phyloP scores from a whole-genome alignment of 805 yeast genomes.

The Spathaspora girioi region DNA sequence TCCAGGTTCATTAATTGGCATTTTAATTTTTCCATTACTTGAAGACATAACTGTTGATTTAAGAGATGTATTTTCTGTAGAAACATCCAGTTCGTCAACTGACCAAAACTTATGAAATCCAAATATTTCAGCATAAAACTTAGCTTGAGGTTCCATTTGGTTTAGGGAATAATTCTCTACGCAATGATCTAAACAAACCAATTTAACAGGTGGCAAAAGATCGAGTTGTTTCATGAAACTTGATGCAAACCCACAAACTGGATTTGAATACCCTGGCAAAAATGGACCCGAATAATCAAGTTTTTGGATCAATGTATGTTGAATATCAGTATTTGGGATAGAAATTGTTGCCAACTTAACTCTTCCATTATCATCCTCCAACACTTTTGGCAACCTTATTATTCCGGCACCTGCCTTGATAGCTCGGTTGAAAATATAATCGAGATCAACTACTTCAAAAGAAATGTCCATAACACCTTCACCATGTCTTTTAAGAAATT shows the following conservation, averaged over 20 bases:
- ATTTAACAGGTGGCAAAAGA: slow-evolving; percentile 30
- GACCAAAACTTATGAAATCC: slow-evolving; percentile 83
- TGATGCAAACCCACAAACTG: slow-evolving; percentile 1
- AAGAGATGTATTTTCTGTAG: slow-evolving; percentile 66
- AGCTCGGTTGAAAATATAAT: slow-evolving; percentile 43
- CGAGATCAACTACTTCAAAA: slow-evolving; percentile 55
- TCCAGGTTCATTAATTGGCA: slow-evolving; percentile 88
- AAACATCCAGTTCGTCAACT: slow-evolving; percentile 74
- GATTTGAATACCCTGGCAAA: slow-evolving; percentile 37
- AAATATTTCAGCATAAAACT: slow-evolving; percentile 56
- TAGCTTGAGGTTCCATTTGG: slow-evolving; percentile 55
- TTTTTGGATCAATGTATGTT: slow-evolving; percentile 64
- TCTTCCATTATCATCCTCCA: slow-evolving; percentile 46
- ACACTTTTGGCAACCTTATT: slow-evolving; percentile 20
- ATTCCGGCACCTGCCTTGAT: slow-evolving; percentile 49
- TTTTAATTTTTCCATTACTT: slow-evolving; percentile 57
- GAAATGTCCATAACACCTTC: slow-evolving; percentile 80
- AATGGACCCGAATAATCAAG: slow-evolving; percentile 38
- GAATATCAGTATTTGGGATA: slow-evolving; percentile 52
- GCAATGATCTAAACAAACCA: slow-evolving; percentile 65
- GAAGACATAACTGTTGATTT: slow-evolving; percentile 77
- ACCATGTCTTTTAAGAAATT: slow-evolving; percentile 50
- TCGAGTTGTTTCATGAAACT: slow-evolving; percentile 2
- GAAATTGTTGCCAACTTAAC: slow-evolving; percentile 47
- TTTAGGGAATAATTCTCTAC: slow-evolving; percentile 78